These are phyloP conservation scores for Thermothelomyces thermophilus DNA, from an alignment of 2,329 filamentous ascomycete genomes.

Conservation along the genomic window DNA sequence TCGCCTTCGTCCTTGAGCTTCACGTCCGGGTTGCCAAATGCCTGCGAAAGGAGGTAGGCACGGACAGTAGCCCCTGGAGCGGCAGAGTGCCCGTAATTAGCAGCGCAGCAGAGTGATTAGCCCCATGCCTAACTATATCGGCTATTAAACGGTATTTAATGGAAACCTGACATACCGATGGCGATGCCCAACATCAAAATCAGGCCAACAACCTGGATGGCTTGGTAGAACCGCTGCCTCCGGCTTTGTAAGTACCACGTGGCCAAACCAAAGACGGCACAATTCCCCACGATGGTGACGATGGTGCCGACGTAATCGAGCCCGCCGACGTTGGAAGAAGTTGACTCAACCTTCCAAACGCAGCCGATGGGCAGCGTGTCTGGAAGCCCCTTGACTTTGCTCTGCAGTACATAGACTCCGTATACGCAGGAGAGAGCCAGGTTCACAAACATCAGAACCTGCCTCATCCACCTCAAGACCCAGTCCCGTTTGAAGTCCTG, in stretches of 20 bases:
- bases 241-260: conserved; percentile 60
- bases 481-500: conserved; percentile 61
- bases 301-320: conserved; percentile 54
- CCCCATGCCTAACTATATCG: no score
- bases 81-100: neutral
- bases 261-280: conserved; percentile 50
- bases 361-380: conserved; percentile 53
- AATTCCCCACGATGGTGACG: conserved; percentile 53
- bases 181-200: conserved; percentile 51
- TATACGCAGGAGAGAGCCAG: conserved; percentile 50
- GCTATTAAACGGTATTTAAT: neutral
- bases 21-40: conserved; percentile 50
- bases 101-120: no score
- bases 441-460: conserved; percentile 60
- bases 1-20: conserved; percentile 46
- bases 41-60: conserved; percentile 52
- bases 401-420: conserved; percentile 51
- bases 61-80: conserved; percentile 42
- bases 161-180: conserved; percentile 34
- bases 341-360: conserved; percentile 44
- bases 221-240: conserved; percentile 46
- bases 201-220: conserved; percentile 47
- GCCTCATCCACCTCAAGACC: conserved; percentile 59
- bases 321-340: conserved; percentile 28
- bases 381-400: conserved; percentile 44